Evolutionary conservation across 257 asterid genomes (phyloP).

Genomic region (Solanum chiquidenum): DNA sequence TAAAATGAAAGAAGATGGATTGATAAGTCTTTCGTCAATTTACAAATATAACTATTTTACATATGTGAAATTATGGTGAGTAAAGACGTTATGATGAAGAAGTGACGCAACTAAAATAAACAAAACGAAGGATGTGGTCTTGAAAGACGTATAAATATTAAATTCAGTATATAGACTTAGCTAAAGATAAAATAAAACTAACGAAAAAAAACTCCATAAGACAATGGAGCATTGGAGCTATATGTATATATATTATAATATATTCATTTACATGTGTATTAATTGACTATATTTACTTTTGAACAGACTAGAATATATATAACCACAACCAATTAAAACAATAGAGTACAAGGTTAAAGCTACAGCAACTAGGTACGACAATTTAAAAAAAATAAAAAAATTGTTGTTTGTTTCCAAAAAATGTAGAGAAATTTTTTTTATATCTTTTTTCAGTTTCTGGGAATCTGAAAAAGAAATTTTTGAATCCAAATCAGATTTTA

Average conservation of each 20-base stretch:
- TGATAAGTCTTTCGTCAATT: neutral
- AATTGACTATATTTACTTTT: neutral
- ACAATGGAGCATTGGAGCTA: no score
- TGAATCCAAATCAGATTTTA: neutral
- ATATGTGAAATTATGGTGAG: no score
- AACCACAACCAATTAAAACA: neutral
- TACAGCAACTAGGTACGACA: neutral
- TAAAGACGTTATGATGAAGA: no score
- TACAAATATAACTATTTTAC: no score
- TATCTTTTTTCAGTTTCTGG: neutral
- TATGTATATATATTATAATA: no score
- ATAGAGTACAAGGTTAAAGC: neutral
- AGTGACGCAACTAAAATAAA: no score
- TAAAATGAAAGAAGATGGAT: neutral
- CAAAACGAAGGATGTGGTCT: no score
- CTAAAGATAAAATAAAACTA: no score
- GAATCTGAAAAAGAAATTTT: neutral
- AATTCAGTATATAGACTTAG: no score
- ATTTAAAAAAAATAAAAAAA: no score
- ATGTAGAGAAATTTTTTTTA: neutral
- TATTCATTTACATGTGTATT: neutral
- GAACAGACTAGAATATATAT: neutral
- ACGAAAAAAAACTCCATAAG: no score
- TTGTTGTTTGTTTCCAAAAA: neutral
- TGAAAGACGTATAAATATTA: no score